These are phyloP conservation scores for Parietichytrium sp. DNA, from an alignment of 108 stramenopile species.

Conservation along the genomic window DNA sequence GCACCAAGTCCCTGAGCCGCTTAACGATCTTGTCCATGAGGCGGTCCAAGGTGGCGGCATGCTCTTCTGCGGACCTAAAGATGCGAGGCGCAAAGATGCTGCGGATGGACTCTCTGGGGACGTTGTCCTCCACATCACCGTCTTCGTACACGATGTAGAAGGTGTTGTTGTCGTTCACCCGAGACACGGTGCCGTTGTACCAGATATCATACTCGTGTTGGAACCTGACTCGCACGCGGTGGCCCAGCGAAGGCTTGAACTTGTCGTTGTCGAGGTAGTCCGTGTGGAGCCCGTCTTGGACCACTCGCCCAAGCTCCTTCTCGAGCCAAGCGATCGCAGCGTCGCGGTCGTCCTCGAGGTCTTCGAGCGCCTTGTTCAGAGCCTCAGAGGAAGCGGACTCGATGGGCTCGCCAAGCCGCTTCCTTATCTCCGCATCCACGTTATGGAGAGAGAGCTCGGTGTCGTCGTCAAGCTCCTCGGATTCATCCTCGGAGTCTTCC, in stretches of 20 bases:
- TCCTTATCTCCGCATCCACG: not conserved
- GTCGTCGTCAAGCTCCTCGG: not conserved
- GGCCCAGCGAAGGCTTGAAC: slow-evolving; percentile 10
- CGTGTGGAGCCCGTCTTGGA: not conserved
- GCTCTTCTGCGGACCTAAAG: not conserved
- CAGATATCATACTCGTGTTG: not conserved
- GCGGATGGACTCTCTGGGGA: not conserved
- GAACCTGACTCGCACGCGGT: slow-evolving; percentile 22
- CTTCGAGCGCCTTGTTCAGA: not conserved
- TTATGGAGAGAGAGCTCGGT: not conserved
- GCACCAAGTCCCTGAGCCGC: not conserved
- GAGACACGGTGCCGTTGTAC: slow-evolving; percentile 35
- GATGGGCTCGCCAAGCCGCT: not conserved
- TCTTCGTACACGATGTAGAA: slow-evolving; percentile 39
- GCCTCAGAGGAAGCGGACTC: not conserved
- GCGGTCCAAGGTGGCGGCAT: not conserved
- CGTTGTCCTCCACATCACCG: slow-evolving; percentile 37
- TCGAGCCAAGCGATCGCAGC: not conserved
- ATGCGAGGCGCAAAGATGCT: slow-evolving; percentile 11
- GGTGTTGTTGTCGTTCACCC: slow-evolving; percentile 28
- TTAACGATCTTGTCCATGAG: not conserved
- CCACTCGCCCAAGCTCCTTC: not conserved
- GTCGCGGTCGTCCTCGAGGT: not conserved
- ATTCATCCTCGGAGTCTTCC: too few species aligned
- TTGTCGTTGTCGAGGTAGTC: slow-evolving; percentile 18